Percentiles rank a stretch among this genome's conserved stretches.
phyloP scores from a whole-genome alignment of 768 basidiomycete genomes.

The Rhodotorula taiwanensis region DNA sequence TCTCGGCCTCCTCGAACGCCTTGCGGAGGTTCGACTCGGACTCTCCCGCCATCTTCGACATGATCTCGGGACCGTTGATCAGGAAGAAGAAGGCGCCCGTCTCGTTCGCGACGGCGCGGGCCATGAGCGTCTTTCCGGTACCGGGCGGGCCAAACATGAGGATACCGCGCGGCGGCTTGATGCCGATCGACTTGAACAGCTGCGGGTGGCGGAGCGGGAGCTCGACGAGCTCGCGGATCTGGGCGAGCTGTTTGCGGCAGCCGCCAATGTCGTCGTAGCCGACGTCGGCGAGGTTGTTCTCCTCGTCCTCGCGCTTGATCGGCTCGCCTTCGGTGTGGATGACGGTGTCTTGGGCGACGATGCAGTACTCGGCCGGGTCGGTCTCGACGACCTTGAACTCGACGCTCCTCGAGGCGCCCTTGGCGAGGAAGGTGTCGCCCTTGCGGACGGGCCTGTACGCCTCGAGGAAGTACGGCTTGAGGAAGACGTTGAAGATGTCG shows the following conservation, averaged over 20 bases:
- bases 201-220: constrained; percentile 96
- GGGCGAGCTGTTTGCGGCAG: constrained; percentile 98
- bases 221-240: constrained; percentile 98
- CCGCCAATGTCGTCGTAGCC: constrained; percentile 99
- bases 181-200: constrained; percentile 99
- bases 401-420: constrained; percentile 77
- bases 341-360: constrained; percentile 97
- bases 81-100: constrained; percentile 99
- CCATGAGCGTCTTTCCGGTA: constrained; percentile 99
- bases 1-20: constrained; percentile 99
- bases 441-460: constrained; percentile 93
- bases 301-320: constrained; percentile 97
- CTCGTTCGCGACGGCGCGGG: constrained; percentile 97
- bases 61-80: constrained; percentile 99
- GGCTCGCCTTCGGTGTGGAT: constrained; percentile 98
- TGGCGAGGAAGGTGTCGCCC: constrained; percentile 98
- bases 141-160: constrained; percentile 98
- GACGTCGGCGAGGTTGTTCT: constrained; percentile 89
- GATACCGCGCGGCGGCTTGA: constrained; percentile 98
- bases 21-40: constrained; percentile 94
- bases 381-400: constrained; percentile 99
- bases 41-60: constrained; percentile 99
- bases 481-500: constrained; percentile 96
- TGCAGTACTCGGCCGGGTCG: constrained; percentile 95
- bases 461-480: constrained; percentile 97